Conservation (phyloP, 768 basidiomycete species). For the Piloderma croceum region DNA sequence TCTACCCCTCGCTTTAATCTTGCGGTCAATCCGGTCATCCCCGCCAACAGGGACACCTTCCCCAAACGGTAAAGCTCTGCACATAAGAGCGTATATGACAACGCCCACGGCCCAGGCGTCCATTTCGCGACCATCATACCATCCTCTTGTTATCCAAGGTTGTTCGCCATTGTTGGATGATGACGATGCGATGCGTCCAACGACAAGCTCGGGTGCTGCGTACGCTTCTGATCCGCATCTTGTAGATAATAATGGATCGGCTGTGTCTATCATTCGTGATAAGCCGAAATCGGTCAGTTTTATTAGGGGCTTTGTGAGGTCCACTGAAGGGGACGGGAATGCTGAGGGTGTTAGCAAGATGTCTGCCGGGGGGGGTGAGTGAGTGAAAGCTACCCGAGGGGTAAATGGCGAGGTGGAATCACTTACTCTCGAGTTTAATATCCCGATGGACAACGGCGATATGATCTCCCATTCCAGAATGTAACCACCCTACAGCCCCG, state of each 20-base stretch:
- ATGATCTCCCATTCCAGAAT: too few relatives aligned
- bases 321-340: slow-evolving; percentile 29
- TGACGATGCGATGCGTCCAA: slow-evolving; percentile 24
- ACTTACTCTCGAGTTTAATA: slow-evolving; percentile 79
- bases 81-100: slow-evolving; percentile 75
- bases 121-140: slow-evolving; percentile 80
- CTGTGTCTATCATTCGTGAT: slow-evolving; percentile 73
- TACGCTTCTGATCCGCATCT: slow-evolving; percentile 88
- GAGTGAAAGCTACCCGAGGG: not conserved
- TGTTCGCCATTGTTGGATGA: slow-evolving; percentile 36
- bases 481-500: slow-evolving; percentile 82
- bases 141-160: slow-evolving; percentile 32
- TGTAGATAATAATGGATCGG: slow-evolving; percentile 58
- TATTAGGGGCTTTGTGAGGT: slow-evolving; percentile 55
- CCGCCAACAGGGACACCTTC: slow-evolving; percentile 31
- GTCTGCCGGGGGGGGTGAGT: slow-evolving; percentile 37
- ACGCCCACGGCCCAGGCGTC: slow-evolving; percentile 90
- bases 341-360: slow-evolving; percentile 64
- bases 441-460: slow-evolving; percentile 85
- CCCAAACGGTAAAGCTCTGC: slow-evolving; percentile 70
- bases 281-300: slow-evolving; percentile 89
- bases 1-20: slow-evolving; percentile 18
- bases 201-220: slow-evolving; percentile 74
- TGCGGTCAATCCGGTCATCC: slow-evolving; percentile 8
- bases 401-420: not conserved